Base-by-base conservation (phyloP, 805 yeast genomes). In the Millerago galiae region DNA sequence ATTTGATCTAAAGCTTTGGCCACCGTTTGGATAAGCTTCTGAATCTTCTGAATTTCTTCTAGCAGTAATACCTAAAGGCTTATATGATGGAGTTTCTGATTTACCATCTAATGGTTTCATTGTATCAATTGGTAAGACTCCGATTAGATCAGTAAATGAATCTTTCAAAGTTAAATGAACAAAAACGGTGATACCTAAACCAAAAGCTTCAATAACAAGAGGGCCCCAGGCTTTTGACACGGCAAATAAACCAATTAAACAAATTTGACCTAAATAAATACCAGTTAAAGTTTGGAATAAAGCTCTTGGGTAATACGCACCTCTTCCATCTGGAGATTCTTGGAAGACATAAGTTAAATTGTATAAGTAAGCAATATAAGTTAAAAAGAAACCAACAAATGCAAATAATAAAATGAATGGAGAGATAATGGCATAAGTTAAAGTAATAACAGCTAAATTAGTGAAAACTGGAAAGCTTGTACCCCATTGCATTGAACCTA, bases 201-300 rank as follows among this genome's bases (percentile, higher is more conserved):
- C 69, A 40, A 90, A 70, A 2, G 78, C 80, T 60, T 84, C 86
- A 41, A 91, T 64, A 3, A 81, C 85, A 49, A 89, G 72, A 30
- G 96, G 95, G 35, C 96, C 98, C 96, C 96, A 91, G 34, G 95
- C 83, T 70, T 87, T 87, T 47, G 95, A 89, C 43, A 91, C 95
- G 14, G 78, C 85, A 59, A 88, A 90, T 43, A 93, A 63, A 42
- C 96, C 97, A 41, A 93, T 60, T 49, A 93, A 54, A 68, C 96
- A 87, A 17, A 89, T 65, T 63, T 91, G 90, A 32, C 95, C 95
- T 35, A 91, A 61, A 61, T 91, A 91, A 35, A 93, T 62, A 44
- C 99, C 99, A 31, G 81, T 81, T 59, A 91, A 73, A 1, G 95
- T 82, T 66, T 91, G 97, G 68, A 79, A 84, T 40, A 91, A 62